Percentiles rank a stretch among this genome's conserved stretches.
Evolutionary conservation across 768 basidiomycete genomes (phyloP).

Genomic region (Astraeus odoratus): DNA sequence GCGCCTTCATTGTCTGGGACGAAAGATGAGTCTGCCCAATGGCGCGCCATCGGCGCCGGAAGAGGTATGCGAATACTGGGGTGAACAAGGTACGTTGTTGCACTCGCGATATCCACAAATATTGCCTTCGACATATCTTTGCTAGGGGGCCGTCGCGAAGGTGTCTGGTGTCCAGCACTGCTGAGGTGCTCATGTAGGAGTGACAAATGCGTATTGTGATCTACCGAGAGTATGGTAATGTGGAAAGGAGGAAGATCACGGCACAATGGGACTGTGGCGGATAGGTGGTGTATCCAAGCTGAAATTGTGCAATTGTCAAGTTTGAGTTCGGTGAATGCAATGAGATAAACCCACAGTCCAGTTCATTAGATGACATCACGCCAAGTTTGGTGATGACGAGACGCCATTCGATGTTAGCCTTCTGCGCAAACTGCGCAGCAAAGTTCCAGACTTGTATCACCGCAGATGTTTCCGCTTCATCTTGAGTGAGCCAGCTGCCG

Average conservation of each 20-base stretch:
- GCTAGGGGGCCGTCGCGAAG: slow-evolving; percentile 22
- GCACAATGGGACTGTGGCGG: slow-evolving; percentile 31
- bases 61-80: slow-evolving; percentile 38
- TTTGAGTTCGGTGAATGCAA: slow-evolving; percentile 1
- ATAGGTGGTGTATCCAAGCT: slow-evolving; percentile 64
- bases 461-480: slow-evolving; percentile 38
- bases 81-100: slow-evolving; percentile 45
- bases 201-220: slow-evolving; percentile 53
- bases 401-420: slow-evolving; percentile 74
- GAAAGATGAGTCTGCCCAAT: slow-evolving; percentile 21
- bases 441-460: slow-evolving; percentile 68
- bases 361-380: slow-evolving; percentile 47
- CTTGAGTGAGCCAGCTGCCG: slow-evolving; percentile 59
- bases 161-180: slow-evolving; percentile 15
- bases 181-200: slow-evolving; percentile 34
- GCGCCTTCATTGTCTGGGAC: slow-evolving; percentile 27
- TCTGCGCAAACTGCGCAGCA: slow-evolving; percentile 50
- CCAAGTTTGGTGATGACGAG: slow-evolving; percentile 69
- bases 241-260: slow-evolving; percentile 47
- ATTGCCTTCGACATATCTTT: slow-evolving; percentile 27
- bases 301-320: slow-evolving; percentile 5
- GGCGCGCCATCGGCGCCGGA: slow-evolving; percentile 29
- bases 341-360: slow-evolving; percentile 48
- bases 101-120: slow-evolving; percentile 28
- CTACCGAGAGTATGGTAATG: slow-evolving; percentile 54